Evolutionary conservation across 2,329 filamentous ascomycete species (phyloP).

Genomic region (Penicillium glabrum): DNA sequence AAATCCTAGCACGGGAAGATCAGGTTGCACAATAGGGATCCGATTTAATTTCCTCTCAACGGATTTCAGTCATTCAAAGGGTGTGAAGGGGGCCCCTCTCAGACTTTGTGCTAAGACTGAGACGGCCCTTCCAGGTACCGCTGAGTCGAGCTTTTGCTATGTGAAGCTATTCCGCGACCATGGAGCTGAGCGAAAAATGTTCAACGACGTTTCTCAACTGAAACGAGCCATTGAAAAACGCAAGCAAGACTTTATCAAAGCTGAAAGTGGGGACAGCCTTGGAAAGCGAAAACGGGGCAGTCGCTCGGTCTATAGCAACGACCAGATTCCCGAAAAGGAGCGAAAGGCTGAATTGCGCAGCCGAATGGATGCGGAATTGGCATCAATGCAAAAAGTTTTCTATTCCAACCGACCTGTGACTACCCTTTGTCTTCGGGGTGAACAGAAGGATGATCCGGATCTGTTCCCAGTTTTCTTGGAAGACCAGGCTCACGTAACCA

Average conservation of each 20-base stretch:
- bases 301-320: not conserved
- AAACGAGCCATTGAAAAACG: constrained; percentile 2
- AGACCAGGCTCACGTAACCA: not conserved
- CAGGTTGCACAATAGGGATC: constrained; percentile 78
- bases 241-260: not conserved
- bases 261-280: not conserved
- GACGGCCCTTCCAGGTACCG: constrained; percentile 47
- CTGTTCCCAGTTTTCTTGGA: not conserved
- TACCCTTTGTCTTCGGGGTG: not conserved
- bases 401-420: not conserved
- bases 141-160: constrained; percentile 76
- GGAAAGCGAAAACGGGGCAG: not conserved
- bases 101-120: constrained; percentile 85
- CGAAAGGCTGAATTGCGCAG: not conserved
- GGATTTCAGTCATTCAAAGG: constrained; percentile 94
- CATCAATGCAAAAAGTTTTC: not conserved
- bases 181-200: constrained; percentile 75
- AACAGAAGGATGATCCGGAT: not conserved
- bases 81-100: constrained; percentile 90
- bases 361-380: not conserved
- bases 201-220: constrained; percentile 1
- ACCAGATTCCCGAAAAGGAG: not conserved
- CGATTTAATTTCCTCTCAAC: constrained; percentile 96
- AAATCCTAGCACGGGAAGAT: constrained; percentile 32
- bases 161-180: constrained; percentile 93